Base-by-base conservation (phyloP, 805 yeast genomes). In the Millerago galiae region DNA sequence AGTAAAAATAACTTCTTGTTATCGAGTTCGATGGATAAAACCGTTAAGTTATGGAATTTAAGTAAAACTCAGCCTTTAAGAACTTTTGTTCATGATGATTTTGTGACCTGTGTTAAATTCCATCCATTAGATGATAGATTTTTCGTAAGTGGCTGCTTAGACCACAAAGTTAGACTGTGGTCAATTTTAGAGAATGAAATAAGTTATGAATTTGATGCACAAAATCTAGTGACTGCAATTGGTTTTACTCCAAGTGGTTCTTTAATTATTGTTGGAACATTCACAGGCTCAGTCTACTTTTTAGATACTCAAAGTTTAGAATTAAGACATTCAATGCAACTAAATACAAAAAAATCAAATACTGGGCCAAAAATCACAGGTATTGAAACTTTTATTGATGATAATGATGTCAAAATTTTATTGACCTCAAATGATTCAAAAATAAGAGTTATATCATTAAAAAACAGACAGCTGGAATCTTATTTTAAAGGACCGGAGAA, bases 121-220 rank as follows among this genome's bases (percentile, higher is more conserved):
- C 95, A 86, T 55, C 95, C 93, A 1, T 66, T 66, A 1, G 97
- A 90, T 62, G 96, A 90, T 57, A 63, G 97, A 18, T 90, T 90
- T 57, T 87, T 90, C 59, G 59, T 83, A 3, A 80, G 89, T 49
- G 91, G 95, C 6, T 83, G 91, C 40, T 65, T 89, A 48, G 95
- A 88, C 54, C 81, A 83, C 45, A 68, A 74, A 17, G 70, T 86
- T 14, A 65, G 95, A 43, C 60, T 90, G n/a, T 87, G 96, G 95
- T 83, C 91, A 1, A 81, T 90, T 24, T 67, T 89, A 37, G 97
- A 90, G 44, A 69, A 72, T 30, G 73, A 73, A 35, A 80, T 83
- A 5, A 71, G 81, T 8, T 83, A 65, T 56, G 71, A 77, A 49
- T 69, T 73, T 39, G 81, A 81, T 37, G 74, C 84, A 15, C 73